Evolutionary conservation across 108 stramenopile species (phyloP).

Genomic region (Cyclotella baltica): DNA sequence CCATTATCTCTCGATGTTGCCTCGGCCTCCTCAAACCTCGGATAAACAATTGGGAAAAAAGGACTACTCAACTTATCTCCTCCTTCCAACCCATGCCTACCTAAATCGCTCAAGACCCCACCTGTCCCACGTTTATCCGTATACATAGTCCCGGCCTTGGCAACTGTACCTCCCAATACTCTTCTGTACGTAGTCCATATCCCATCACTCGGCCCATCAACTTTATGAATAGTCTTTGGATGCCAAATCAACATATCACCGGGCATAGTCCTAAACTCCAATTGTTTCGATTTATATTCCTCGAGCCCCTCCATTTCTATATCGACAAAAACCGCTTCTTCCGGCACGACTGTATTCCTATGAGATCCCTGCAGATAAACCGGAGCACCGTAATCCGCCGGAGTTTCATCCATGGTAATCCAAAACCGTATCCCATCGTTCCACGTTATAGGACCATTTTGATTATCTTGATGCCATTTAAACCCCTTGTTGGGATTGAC

Average conservation of each 20-base stretch:
- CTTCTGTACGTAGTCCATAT: constrained; percentile 92
- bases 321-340: constrained; percentile 89
- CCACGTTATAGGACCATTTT: constrained; percentile 91
- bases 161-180: constrained; percentile 89
- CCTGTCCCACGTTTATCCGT: constrained; percentile 88
- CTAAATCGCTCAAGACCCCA: constrained; percentile 89
- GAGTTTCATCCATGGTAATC: constrained; percentile 96
- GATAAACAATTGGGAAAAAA: constrained; percentile 91
- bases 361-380: constrained; percentile 94
- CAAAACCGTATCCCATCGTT: constrained; percentile 90
- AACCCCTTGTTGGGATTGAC: constrained; percentile 96
- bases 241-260: constrained; percentile 96
- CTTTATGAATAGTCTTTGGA: constrained; percentile 93
- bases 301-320: constrained; percentile 83
- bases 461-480: constrained; percentile 97
- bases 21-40: constrained; percentile 68
- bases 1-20: constrained; percentile 74
- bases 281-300: constrained; percentile 68
- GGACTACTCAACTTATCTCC: constrained; percentile 69
- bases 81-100: constrained; percentile 80
- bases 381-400: constrained; percentile 89
- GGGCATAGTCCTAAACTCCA: constrained; percentile 87
- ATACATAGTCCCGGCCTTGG: constrained; percentile 76
- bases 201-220: constrained; percentile 89
- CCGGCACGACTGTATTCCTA: constrained; percentile 74